Evolutionary conservation across 2,329 filamentous ascomycete species (phyloP).

Genomic region (Ramularia endophylla): DNA sequence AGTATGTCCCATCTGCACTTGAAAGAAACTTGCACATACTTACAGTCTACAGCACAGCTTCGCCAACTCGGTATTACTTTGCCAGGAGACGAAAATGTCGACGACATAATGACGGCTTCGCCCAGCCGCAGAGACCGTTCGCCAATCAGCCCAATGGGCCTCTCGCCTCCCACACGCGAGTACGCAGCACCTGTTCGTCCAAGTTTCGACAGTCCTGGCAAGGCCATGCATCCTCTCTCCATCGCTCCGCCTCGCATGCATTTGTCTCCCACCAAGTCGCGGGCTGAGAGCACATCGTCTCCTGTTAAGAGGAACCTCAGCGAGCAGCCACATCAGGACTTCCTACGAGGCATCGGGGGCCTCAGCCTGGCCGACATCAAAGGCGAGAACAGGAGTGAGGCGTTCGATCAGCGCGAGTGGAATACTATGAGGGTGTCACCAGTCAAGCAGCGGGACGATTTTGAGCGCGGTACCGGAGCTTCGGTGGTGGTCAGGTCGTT

Average conservation of each 20-base stretch:
- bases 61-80: slow-evolving; percentile 5
- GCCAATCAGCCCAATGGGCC: not conserved
- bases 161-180: not conserved
- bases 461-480: not conserved
- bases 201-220: not conserved
- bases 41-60: slow-evolving; percentile 5
- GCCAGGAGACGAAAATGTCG: not conserved
- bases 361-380: not conserved
- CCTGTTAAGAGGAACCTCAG: slow-evolving; percentile 6
- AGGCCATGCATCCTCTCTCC: slow-evolving; percentile 7
- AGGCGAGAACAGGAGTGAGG: not conserved
- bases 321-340: not conserved
- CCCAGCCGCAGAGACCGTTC: not conserved
- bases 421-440: not conserved
- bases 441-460: not conserved
- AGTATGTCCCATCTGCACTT: slow-evolving; percentile 5
- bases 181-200: slow-evolving; percentile 1
- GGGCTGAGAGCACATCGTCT: slow-evolving; percentile 2
- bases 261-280: slow-evolving; percentile 5
- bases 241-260: slow-evolving; percentile 9
- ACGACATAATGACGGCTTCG: slow-evolving; percentile 1
- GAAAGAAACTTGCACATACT: not conserved
- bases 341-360: not conserved
- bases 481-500: not conserved
- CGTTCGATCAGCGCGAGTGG: not conserved